Evolutionary conservation across 495 filamentous ascomycete species (phyloP).

Genomic region (Aspergillus sclerotioniger): DNA sequence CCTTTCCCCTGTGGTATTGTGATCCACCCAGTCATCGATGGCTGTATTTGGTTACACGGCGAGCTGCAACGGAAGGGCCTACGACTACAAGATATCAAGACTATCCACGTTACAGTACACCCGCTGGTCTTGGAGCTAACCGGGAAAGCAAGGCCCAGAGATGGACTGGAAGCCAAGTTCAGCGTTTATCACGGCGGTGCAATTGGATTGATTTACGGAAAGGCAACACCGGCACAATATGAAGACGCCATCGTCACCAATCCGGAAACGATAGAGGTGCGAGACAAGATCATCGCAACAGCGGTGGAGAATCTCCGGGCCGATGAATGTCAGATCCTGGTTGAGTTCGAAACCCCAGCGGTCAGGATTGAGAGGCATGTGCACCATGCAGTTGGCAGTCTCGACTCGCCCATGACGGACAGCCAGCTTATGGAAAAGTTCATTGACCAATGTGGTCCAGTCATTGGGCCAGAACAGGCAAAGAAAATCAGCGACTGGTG

Average conservation of each 20-base stretch:
- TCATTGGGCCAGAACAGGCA: slow-evolving; percentile 17
- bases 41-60: slow-evolving; percentile 41
- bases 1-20: slow-evolving; percentile 58
- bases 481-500: neutral
- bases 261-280: slow-evolving; percentile 31
- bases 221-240: slow-evolving; percentile 49
- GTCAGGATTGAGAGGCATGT: slow-evolving; percentile 41
- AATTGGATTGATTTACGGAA: slow-evolving; percentile 48
- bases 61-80: slow-evolving; percentile 30
- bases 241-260: slow-evolving; percentile 44
- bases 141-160: slow-evolving; percentile 46
- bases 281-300: slow-evolving; percentile 42
- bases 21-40: slow-evolving; percentile 55
- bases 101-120: slow-evolving; percentile 42
- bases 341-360: slow-evolving; percentile 33
- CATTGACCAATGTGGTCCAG: slow-evolving; percentile 31
- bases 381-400: slow-evolving; percentile 50
- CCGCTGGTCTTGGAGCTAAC: slow-evolving; percentile 54
- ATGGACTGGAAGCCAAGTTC: slow-evolving; percentile 54
- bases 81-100: slow-evolving; percentile 9
- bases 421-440: slow-evolving; percentile 47
- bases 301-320: slow-evolving; percentile 36
- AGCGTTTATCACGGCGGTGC: slow-evolving; percentile 53
- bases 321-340: slow-evolving; percentile 42
- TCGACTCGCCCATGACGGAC: slow-evolving; percentile 47